These are phyloP conservation scores for Tulasnella calospora DNA, from an alignment of 768 basidiomycete species.

Conservation along the genomic window DNA sequence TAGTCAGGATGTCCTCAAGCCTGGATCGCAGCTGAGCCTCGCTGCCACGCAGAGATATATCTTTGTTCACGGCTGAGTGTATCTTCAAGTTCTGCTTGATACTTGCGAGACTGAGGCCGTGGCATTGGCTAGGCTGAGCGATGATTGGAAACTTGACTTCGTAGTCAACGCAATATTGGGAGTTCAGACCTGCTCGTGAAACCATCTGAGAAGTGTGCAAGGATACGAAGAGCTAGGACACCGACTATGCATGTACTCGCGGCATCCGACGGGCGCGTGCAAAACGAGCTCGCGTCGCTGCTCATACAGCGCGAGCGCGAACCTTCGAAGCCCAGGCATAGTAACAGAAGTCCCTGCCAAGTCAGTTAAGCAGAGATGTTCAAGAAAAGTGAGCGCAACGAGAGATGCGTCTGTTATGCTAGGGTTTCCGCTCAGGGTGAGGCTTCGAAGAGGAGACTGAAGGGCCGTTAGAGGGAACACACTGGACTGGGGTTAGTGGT, in stretches of 20 bases:
- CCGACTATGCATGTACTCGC: conserved; percentile 19
- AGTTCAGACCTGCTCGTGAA: background rate
- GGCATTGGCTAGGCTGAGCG: background rate
- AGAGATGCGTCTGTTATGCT: conserved; percentile 2
- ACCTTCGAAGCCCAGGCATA: background rate
- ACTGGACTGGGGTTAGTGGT: background rate
- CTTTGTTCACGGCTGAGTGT: background rate
- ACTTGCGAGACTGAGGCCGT: background rate
- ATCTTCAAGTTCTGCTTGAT: conserved; percentile 19
- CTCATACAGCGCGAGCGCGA: background rate
- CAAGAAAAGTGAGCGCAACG: background rate
- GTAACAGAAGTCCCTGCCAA: conserved; percentile 5
- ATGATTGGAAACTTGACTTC: conserved; percentile 3
- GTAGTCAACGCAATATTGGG: conserved; percentile 3
- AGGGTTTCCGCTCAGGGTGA: background rate
- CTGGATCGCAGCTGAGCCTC: background rate
- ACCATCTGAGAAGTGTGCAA: background rate
- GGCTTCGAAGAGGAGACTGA: background rate
- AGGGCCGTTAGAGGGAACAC: conserved; percentile 6
- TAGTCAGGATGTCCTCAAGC: conserved; percentile 4
- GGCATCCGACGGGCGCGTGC: background rate
- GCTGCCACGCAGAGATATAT: background rate
- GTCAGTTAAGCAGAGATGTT: background rate
- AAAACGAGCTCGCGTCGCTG: background rate
- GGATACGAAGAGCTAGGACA: background rate